Conservation (phyloP, 805 yeast genomes). For the Millerozyma miso region DNA sequence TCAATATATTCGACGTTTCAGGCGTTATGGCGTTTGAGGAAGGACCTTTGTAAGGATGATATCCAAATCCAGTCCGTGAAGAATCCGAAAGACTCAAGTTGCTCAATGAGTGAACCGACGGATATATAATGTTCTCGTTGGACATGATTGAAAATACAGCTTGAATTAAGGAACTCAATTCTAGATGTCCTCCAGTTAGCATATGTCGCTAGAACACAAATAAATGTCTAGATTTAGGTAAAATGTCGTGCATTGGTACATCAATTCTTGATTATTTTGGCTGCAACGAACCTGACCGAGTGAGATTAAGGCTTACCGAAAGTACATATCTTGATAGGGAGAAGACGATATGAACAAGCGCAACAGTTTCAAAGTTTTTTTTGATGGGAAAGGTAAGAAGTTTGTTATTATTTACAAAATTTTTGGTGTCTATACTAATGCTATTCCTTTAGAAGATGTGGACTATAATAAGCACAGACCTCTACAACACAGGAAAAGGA, state of each 20-base stretch:
- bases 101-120: constrained; percentile 25
- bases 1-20: constrained; percentile 33
- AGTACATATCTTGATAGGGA: no score
- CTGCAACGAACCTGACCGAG: not conserved
- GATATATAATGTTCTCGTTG: constrained; percentile 25
- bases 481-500: not conserved
- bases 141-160: constrained; percentile 5
- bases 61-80: constrained; percentile 35
- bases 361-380: not conserved
- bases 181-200: no score
- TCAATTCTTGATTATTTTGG: not conserved
- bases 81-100: constrained; percentile 26
- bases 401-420: not conserved
- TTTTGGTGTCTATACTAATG: not conserved
- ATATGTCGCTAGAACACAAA: not conserved
- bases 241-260: not conserved
- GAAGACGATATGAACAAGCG: not conserved
- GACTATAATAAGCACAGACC: not conserved
- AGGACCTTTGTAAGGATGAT: constrained; percentile 42
- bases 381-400: constrained; percentile 3
- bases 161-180: no score
- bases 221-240: not conserved
- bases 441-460: not conserved
- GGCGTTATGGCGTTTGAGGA: constrained; percentile 33
- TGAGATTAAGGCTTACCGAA: no score